A percentile compares a stretch with the other conserved stretches of the same genome.
Evolutionary conservation across 2,329 filamentous ascomycete species (phyloP).

Genomic region (Sarocladium oryzae): DNA sequence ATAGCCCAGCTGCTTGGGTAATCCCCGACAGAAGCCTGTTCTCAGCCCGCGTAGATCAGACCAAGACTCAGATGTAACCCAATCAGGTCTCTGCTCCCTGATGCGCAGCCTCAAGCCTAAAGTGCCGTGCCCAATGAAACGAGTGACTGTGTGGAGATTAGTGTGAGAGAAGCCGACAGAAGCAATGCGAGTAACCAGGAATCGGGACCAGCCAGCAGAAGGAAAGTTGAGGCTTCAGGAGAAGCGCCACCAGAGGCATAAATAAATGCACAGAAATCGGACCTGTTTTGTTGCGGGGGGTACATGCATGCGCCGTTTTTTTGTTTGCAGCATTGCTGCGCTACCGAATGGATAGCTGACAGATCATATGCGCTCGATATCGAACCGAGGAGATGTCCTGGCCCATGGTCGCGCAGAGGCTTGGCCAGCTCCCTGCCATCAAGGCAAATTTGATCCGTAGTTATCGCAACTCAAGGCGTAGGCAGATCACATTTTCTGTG

Average conservation of each 20-base stretch:
- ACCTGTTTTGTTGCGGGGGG: background rate
- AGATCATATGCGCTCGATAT: conserved; percentile 5
- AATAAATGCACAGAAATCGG: background rate
- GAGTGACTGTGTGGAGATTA: background rate
- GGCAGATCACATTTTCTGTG: too few relatives aligned
- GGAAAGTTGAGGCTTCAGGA: background rate
- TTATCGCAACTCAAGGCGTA: background rate
- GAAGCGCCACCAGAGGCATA: background rate
- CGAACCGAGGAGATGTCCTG: background rate
- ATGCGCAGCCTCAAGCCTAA: conserved; percentile 1
- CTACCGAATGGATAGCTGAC: background rate
- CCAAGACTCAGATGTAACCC: background rate
- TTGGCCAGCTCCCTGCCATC: background rate
- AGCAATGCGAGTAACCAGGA: background rate
- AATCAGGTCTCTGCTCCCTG: background rate
- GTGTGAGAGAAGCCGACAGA: background rate
- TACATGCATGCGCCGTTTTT: conserved; percentile 1
- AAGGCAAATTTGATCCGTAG: background rate
- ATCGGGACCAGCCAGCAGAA: background rate
- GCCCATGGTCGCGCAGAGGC: background rate
- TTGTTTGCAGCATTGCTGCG: background rate
- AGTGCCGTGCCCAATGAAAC: background rate
- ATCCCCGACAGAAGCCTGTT: background rate
- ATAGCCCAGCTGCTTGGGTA: conserved; percentile 2
- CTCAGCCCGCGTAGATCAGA: conserved; percentile 6